Base-by-base conservation (phyloP, 495 filamentous ascomycete species). In the Paragyromitra xinjiangensis region DNA sequence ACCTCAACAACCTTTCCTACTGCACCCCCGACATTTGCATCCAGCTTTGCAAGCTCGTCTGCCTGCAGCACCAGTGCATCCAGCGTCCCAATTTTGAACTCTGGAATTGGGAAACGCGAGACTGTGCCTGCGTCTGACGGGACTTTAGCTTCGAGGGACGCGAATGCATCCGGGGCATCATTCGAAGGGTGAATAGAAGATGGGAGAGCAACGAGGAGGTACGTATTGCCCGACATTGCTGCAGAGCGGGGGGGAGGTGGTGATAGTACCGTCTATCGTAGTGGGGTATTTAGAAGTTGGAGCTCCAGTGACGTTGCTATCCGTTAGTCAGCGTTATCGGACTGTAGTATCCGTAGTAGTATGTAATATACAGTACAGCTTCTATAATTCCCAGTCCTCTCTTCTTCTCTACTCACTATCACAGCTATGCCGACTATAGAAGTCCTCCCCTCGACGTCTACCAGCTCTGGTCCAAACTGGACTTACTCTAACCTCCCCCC, bases 31-130 rank as follows among this genome's bases (percentile, higher is more conserved):
- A 94, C 97, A 40, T 88, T 87, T 12, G 85, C 80, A 73, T 93
- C 91, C 39, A 99, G 89, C 89, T 98, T 99, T 44, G 91, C 88
- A 53, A 99, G 86, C 81, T 97, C 95, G 83, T 99, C 95, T 48
- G 95, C 95, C 83, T 99, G 95, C 85, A 96, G 93, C 34, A 99
- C 94, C n/a, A 99, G 86, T 53, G 92, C 93, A 84, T 99, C 95
- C 62, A 99, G 87, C 0, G 95, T 97, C 64, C 95, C 95, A 84
- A 99, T 97, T 86, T 98, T 99, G 87, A 99, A 97, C 51, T 92
- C 91, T 2, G 95, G 95, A 73, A 99, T 92, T 12, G 88, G 83
- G 81, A 98, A 98, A 7, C 91, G 90, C 61, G 89, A 86, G 22
- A 93, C 90, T 55, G 89, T 89, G 80, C 92, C 94, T 81, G 92